Evolutionary conservation across 2,329 filamentous ascomycete genomes (phyloP).

Genomic region (Paraphoma chrysanthemicola): DNA sequence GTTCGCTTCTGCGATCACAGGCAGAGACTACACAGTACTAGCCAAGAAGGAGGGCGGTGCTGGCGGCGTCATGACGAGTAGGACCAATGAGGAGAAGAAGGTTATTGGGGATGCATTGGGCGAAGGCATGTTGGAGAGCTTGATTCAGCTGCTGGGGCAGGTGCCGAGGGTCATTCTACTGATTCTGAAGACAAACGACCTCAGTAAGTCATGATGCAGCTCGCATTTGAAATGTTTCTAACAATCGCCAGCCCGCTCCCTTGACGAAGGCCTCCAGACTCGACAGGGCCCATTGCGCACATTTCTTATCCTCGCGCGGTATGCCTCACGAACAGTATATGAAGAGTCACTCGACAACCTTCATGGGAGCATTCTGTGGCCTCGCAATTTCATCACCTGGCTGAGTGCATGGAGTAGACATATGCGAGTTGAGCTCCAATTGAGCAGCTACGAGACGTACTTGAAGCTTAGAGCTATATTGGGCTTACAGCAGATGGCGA

Average conservation of each 20-base stretch:
- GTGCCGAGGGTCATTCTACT: conserved; percentile 92
- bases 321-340: conserved; percentile 68
- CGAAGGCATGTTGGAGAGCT: conserved; percentile 85
- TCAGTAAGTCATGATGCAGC: conserved; percentile 65
- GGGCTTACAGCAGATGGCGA: conserved; percentile 47
- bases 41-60: conserved; percentile 53
- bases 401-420: conserved; percentile 61
- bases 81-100: conserved; percentile 80
- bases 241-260: conserved; percentile 67
- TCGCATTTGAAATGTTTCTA: background rate
- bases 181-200: conserved; percentile 96
- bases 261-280: conserved; percentile 90
- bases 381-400: conserved; percentile 59
- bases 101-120: conserved; percentile 84
- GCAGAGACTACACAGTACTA: conserved; percentile 84
- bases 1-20: conserved; percentile 95
- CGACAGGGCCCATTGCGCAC: conserved; percentile 66
- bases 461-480: conserved; percentile 59
- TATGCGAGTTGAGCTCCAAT: conserved; percentile 63
- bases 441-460: conserved; percentile 65
- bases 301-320: conserved; percentile 70
- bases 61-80: conserved; percentile 57
- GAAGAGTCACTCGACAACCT: conserved; percentile 65
- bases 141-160: conserved; percentile 85
- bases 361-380: conserved; percentile 58